Conservation (phyloP, 179 eudicot species). For the Gypsophila paniculata region DNA sequence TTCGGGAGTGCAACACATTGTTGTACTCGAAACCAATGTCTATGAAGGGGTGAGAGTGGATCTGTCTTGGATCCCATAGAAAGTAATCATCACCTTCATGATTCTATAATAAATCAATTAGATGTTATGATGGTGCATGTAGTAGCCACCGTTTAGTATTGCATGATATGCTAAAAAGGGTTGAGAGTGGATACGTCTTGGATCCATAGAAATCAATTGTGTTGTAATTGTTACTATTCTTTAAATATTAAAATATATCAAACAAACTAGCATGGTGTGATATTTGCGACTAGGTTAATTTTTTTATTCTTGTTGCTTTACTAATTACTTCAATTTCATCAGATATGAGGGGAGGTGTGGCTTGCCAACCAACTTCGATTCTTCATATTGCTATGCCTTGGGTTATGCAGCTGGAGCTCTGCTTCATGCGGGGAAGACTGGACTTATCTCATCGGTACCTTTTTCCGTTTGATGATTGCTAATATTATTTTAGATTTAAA, state of each 20-base stretch:
- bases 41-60: too few species aligned
- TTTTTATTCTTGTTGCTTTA: neutral
- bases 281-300: too few species aligned
- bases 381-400: conserved; percentile 92
- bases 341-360: conserved; percentile 99
- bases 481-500: neutral
- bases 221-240: neutral
- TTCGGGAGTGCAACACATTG: too few species aligned
- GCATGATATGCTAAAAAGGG: neutral
- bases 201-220: too few species aligned
- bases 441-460: conserved; percentile 80
- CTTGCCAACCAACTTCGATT: conserved; percentile 90
- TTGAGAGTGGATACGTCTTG: neutral
- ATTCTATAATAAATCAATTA: too few species aligned
- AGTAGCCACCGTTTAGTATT: neutral
- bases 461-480: neutral
- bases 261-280: too few species aligned
- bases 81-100: too few species aligned
- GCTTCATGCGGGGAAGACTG: conserved; percentile 86
- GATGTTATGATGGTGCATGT: neutral
- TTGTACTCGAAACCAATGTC: too few species aligned
- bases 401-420: conserved; percentile 95
- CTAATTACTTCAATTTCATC: neutral
- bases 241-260: too few species aligned
- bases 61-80: too few species aligned